Base-by-base conservation (phyloP, 108 stramenopile species). In the Pseudonitzschia multiseries region DNA sequence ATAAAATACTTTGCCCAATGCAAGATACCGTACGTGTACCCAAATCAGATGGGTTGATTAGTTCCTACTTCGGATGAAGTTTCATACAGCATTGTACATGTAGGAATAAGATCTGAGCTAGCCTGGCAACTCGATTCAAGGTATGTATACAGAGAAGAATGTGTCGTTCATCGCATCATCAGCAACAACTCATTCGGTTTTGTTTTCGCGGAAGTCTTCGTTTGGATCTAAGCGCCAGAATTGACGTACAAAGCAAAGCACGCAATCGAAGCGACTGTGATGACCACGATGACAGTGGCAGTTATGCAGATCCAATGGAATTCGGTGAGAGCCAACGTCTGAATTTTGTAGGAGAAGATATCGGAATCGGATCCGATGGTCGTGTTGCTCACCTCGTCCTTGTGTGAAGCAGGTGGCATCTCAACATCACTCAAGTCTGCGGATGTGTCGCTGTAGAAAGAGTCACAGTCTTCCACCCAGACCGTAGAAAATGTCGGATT, bases 401-500 rank as follows among this genome's bases (percentile, higher is more conserved):
- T 31, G 0, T 59, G 57, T 59, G 9, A 15, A 31, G 27, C 29
- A 5, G 14, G 57, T 8, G 22, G 64, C 64, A 65, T 65, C 36
- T 65, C 36, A 0, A 43, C 10, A 21, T 65, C 64, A 41, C 13
- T 40, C 22, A 41, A 41, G 36, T 41, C 31, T 26, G 8, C 32
- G 5, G 31, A 65, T n/a, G 36, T 18, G 18, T 13, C 10, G 21
- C 31, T 48, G 46, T 48, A 36, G 14, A 6, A 26, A 15, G 64
- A 42, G 33, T 65, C 64, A n/a, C 40, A 65, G 41, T 41, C 36
- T 22, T 43, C 64, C 0, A 22, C 21, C 17, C 10, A 65, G 24
- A 65, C 64, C 17, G 64, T 65, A 40, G 64, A 65, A 41, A 65
- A 65, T 22, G 64, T 65, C 20, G 31, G 22, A 65, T 65, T 65